Base-by-base conservation (phyloP, 2,329 filamentous ascomycete species). In the Pseudocercospora pini-densiflorae region DNA sequence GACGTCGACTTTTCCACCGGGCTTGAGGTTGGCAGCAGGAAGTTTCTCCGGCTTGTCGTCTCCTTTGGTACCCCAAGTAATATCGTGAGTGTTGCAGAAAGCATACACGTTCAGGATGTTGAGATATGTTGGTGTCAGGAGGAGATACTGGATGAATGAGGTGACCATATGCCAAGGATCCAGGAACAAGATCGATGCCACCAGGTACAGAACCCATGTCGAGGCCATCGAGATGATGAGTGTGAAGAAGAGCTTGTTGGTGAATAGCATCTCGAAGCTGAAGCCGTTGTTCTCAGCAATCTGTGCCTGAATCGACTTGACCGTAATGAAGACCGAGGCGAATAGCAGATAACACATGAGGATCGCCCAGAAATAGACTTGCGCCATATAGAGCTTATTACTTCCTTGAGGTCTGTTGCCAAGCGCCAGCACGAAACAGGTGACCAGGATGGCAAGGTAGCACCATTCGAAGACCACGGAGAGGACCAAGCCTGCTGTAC, bases 151-250 rank as follows among this genome's bases (percentile, higher is more conserved):
- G 58, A 93, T 79, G 80, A 98, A 93, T 60, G 82, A 88, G n/a
- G 95, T 98, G 79, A 97, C 86, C 93, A 99, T 98, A 82, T 99
- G 95, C 94, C 95, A 99, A 3, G 95, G 95, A 78, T 99, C 95
- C 79, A 98, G 89, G 89, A 98, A 98, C 72, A 99, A 84, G 71
- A 99, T 85, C 8, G 93, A 97, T 0, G 93, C 91, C 59, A 99
- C 81, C 66, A 98, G 87, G 91, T 94, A 99, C 75, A 99, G 89
- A 68, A 96, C 86, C 77, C 95, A 99, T 0, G 95, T 99, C 10
- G 93, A 95, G 74, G 92, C 87, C 75, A 98, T 87, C 0, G 94
- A 97, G 60, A 99, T 89, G 73, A 99, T 95, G 69, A 99, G 86
- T 36, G 93, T 96, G 80, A 95, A 93, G 82, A 99, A 98, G 65